phyloP scores from a whole-genome alignment of 768 basidiomycete genomes.

The Trametes meyenii region DNA sequence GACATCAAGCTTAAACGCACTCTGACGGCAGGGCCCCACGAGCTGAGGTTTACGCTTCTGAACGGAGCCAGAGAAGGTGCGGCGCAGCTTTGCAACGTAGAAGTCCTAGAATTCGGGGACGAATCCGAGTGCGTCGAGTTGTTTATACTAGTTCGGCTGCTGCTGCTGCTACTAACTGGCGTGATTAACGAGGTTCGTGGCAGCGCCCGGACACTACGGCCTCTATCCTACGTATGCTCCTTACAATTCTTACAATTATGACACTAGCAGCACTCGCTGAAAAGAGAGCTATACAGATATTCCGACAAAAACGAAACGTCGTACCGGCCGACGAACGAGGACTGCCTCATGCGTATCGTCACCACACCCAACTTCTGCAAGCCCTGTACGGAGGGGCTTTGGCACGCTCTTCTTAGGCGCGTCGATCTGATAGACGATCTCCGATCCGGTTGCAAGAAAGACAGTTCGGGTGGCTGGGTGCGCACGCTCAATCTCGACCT shows the following conservation, averaged over 20 bases:
- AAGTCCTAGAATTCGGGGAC: slow-evolving; percentile 72
- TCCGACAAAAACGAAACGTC: slow-evolving; percentile 64
- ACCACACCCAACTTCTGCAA: slow-evolving; percentile 73
- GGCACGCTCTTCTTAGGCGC: slow-evolving; percentile 62
- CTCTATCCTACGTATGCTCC: slow-evolving; percentile 70
- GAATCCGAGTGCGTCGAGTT: slow-evolving; percentile 53
- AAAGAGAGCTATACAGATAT: slow-evolving; percentile 45
- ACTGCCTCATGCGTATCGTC: slow-evolving; percentile 80
- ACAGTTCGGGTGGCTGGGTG: slow-evolving; percentile 20
- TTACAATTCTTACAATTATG: background rate
- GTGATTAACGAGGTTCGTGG: slow-evolving; percentile 54
- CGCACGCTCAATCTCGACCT: slow-evolving; percentile 51
- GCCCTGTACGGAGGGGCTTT: slow-evolving; percentile 73
- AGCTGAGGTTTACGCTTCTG: slow-evolving; percentile 58
- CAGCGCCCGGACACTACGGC: slow-evolving; percentile 59
- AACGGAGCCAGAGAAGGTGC: slow-evolving; percentile 49
- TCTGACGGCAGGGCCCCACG: slow-evolving; percentile 56
- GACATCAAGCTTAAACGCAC: slow-evolving; percentile 49
- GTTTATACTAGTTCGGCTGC: background rate
- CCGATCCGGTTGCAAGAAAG: slow-evolving; percentile 41
- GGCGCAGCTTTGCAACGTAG: slow-evolving; percentile 78
- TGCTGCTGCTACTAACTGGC: background rate
- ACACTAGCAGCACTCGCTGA: background rate
- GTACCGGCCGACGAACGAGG: slow-evolving; percentile 83
- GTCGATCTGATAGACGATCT: slow-evolving; percentile 65